These are phyloP conservation scores for Silene coronaria DNA, from an alignment of 179 eudicot species.

Conservation along the genomic window DNA sequence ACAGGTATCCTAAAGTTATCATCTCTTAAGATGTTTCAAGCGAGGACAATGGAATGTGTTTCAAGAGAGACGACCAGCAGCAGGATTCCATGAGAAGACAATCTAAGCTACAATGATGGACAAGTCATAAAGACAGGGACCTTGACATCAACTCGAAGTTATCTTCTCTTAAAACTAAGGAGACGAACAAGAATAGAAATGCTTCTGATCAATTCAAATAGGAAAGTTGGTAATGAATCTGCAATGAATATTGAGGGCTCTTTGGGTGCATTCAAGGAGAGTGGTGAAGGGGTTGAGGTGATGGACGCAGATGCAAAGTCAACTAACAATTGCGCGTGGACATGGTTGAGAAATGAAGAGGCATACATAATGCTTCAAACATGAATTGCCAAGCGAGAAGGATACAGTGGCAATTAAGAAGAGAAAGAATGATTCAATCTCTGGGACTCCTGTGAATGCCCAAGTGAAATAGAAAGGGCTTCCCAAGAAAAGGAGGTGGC, in stretches of 20 bases:
- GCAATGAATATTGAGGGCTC: constrained; percentile 33
- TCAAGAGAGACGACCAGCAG: no score
- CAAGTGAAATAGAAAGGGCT: constrained; percentile 78
- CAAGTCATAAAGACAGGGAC: no score
- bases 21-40: no score
- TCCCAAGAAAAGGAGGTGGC: constrained; percentile 76
- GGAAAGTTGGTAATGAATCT: constrained; percentile 34
- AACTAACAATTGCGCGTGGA: constrained; percentile 63
- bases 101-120: no score
- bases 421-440: constrained; percentile 50
- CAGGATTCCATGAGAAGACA: no score
- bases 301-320: constrained; percentile 33
- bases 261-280: constrained; percentile 34
- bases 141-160: constrained; percentile 30
- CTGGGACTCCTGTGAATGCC: constrained; percentile 38
- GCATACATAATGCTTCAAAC: constrained; percentile 84
- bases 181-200: constrained; percentile 32
- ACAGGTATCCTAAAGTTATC: no score
- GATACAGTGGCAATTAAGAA: constrained; percentile 41
- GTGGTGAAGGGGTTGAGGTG: constrained; percentile 24
- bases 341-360: constrained; percentile 72
- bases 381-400: constrained; percentile 74
- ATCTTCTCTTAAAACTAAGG: constrained; percentile 36
- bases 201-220: constrained; percentile 28
- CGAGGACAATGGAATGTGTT: no score